Evolutionary conservation across 2,329 filamentous ascomycete species (phyloP).

Genomic region (Incumbomyces delicatus): DNA sequence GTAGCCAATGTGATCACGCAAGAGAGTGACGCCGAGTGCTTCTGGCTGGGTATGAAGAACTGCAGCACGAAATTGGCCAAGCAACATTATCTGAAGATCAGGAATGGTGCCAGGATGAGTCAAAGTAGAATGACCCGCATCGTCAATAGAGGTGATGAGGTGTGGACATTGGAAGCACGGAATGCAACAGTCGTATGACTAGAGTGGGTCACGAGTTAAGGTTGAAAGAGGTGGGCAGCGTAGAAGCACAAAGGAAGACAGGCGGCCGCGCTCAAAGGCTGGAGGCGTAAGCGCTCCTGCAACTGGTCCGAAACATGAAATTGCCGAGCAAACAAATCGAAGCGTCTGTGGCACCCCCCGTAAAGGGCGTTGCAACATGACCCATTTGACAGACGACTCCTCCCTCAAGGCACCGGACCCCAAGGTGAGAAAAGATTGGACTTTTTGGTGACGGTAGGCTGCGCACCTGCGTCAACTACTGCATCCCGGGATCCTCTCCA

Average conservation of each 20-base stretch:
- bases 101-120: background rate
- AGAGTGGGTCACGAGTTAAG: background rate
- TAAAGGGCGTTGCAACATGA: background rate
- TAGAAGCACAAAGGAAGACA: background rate
- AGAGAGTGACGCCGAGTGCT: background rate
- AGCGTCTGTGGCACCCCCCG: background rate
- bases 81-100: no score
- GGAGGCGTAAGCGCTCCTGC: background rate
- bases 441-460: conserved; percentile 4
- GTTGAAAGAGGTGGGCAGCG: background rate
- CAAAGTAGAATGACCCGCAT: background rate
- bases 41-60: no score
- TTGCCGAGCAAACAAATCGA: background rate
- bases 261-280: background rate
- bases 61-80: no score
- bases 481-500: background rate
- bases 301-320: background rate
- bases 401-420: background rate
- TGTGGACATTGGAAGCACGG: background rate
- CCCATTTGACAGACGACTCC: background rate
- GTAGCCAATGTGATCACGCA: background rate
- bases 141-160: background rate
- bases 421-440: background rate
- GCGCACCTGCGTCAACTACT: conserved; percentile 1
- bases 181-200: background rate